Evolutionary conservation across 257 asterid genomes (phyloP).

Genomic region (Anisodus tanguticus): DNA sequence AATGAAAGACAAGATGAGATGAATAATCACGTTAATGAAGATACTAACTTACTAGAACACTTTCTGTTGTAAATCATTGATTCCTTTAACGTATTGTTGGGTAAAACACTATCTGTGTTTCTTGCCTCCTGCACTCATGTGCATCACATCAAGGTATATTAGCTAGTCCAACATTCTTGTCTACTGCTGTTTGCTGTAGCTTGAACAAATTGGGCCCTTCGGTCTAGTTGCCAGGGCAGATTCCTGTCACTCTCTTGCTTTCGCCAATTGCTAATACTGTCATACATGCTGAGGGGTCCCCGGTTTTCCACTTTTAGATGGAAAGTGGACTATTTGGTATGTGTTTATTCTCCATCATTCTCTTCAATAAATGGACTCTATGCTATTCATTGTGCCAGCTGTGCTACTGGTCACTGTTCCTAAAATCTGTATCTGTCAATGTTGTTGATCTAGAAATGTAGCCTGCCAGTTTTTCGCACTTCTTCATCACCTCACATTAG

Average conservation of each 20-base stretch:
- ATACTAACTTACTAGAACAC: no score
- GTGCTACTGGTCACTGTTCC: conserved; percentile 40
- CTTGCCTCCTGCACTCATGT: conserved; percentile 33
- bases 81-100: conserved; percentile 14
- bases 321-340: conserved; percentile 40
- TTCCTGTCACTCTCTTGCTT: conserved; percentile 31
- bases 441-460: conserved; percentile 14
- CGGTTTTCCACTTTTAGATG: conserved; percentile 35
- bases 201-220: conserved; percentile 41
- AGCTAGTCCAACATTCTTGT: conserved; percentile 33
- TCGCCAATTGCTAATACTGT: conserved; percentile 28
- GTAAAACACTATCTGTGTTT: conserved; percentile 8
- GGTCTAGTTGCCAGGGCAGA: conserved; percentile 36
- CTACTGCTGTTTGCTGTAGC: conserved; percentile 41
- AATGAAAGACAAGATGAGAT: not conserved
- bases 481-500: conserved; percentile 21
- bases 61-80: not conserved
- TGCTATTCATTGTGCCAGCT: conserved; percentile 51
- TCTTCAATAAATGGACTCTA: conserved; percentile 35
- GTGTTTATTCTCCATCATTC: conserved; percentile 31
- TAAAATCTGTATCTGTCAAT: conserved; percentile 31
- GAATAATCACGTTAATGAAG: conserved; percentile 3
- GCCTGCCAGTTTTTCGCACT: conserved; percentile 18
- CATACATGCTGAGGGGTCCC: conserved; percentile 41
- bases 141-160: conserved; percentile 32